A percentile compares a stretch with the other conserved stretches of the same genome.
Evolutionary conservation across 495 filamentous ascomycete genomes (phyloP).

Genomic region (Aspergillus incahuasiensis): DNA sequence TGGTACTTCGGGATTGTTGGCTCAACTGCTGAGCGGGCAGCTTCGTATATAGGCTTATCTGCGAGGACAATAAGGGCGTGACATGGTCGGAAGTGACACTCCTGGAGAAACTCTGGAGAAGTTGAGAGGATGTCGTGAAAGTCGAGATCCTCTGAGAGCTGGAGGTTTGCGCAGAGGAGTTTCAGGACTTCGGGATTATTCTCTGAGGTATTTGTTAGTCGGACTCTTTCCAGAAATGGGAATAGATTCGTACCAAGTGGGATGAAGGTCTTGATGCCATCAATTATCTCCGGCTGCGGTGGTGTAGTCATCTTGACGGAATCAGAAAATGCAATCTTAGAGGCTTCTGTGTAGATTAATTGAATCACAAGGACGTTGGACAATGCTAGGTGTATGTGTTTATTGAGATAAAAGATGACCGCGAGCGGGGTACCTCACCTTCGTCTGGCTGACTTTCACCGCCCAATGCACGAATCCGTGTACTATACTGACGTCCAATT

Average conservation of each 20-base stretch:
- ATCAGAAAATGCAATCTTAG: too few relatives aligned
- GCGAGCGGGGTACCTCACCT: too few relatives aligned
- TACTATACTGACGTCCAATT: too few relatives aligned
- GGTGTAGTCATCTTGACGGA: background rate
- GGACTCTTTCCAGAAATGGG: background rate
- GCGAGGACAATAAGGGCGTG: constrained; percentile 54
- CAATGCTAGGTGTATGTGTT: too few relatives aligned
- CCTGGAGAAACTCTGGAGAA: background rate
- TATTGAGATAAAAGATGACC: too few relatives aligned
- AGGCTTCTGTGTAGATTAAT: too few relatives aligned
- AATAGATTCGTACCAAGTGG: background rate
- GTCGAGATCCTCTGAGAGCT: constrained; percentile 17
- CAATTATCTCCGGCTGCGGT: background rate
- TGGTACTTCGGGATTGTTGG: constrained; percentile 38
- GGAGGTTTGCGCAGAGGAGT: constrained; percentile 34
- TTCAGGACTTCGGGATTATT: constrained; percentile 60
- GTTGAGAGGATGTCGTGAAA: background rate
- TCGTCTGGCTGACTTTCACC: too few relatives aligned
- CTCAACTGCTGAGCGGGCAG: constrained; percentile 29
- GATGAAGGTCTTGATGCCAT: background rate
- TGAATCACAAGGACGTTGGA: too few relatives aligned
- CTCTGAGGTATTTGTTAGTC: constrained; percentile 31
- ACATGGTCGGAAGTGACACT: constrained; percentile 36
- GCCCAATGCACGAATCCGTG: too few relatives aligned
- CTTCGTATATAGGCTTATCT: constrained; percentile 41